Conservation (phyloP, 352 stramenopile genomes). For the Pythium rishiriense region DNA sequence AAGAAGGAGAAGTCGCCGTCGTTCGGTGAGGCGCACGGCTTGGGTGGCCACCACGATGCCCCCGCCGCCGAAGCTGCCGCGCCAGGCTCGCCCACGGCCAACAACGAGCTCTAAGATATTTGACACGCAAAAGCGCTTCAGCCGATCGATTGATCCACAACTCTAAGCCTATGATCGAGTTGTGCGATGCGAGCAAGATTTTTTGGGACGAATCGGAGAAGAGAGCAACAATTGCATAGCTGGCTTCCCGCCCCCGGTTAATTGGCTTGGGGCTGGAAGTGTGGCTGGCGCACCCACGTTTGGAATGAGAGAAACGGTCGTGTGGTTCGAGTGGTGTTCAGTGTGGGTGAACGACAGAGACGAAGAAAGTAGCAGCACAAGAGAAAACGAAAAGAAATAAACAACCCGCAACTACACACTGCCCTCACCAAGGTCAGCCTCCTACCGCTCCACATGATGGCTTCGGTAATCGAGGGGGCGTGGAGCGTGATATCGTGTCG, state of each 20-base stretch:
- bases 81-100: constrained; percentile 27
- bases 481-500: no score
- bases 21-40: constrained; percentile 60
- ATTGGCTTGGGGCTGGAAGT: background rate
- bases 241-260: background rate
- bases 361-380: background rate
- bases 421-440: no score
- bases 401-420: constrained; percentile 4
- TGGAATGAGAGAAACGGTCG: background rate
- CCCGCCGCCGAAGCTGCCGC: constrained; percentile 45
- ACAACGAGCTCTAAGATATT: constrained; percentile 35
- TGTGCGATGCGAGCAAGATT: background rate
- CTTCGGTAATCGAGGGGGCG: no score
- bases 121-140: background rate
- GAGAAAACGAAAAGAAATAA: constrained; percentile 3
- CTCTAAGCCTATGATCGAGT: background rate
- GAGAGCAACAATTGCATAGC: background rate
- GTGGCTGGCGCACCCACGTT: background rate
- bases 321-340: background rate
- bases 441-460: background rate
- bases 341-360: background rate
- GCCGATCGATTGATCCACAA: background rate
- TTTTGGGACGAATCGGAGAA: background rate
- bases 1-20: constrained; percentile 89
- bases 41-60: constrained; percentile 47